Base-by-base conservation (phyloP, 805 yeast genomes). In the Candida arabinofermentans region DNA sequence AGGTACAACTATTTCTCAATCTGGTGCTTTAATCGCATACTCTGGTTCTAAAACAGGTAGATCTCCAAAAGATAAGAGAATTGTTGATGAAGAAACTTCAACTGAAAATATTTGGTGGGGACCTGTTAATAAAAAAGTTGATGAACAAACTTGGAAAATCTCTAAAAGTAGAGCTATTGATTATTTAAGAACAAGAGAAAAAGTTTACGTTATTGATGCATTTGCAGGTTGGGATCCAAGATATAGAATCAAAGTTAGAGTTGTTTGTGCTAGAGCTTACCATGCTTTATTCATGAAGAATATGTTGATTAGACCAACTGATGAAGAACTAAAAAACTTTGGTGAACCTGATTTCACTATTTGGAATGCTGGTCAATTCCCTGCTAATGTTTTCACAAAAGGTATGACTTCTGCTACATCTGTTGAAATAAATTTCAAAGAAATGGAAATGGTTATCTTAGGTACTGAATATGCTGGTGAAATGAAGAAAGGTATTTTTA, bases 391-490 rank as follows among this genome's bases (percentile, higher is more conserved):
- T 45, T 87, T 81, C 76, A 91, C 99, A 45, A 83, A 86, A 64
- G 97, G 97, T 64, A 91, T 91, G 99, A 86, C 97, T 44, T 90
- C 97, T 27, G 71, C 90, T 50, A 89, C 98, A 36, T 86, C 96
- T 38, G 95, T 91, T 51, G 97, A 89, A 70, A 89, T 91, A 63
- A 91, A 91, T 72, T 91, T 91, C 77, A 86, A 89, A 72, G 88
- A 79, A 54, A 90, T 90, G 96, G 99, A 93, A 74, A 91, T 93
- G 99, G 89, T 91, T 50, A 93, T 91, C 61, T 76, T 93, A 57
- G 99, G 99, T 70, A 91, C 98, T 34, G 99, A 91, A 74, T 91
- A 91, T 63, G 99, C 99, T 41, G 99, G 99, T 61, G 99, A 91
- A 75, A 91, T 91, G 99, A 91, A 91, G 77, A 91, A 91, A 75